Evolutionary conservation across 208 protist species (phyloP).

Genomic region (Acanthamoeba sp.): DNA sequence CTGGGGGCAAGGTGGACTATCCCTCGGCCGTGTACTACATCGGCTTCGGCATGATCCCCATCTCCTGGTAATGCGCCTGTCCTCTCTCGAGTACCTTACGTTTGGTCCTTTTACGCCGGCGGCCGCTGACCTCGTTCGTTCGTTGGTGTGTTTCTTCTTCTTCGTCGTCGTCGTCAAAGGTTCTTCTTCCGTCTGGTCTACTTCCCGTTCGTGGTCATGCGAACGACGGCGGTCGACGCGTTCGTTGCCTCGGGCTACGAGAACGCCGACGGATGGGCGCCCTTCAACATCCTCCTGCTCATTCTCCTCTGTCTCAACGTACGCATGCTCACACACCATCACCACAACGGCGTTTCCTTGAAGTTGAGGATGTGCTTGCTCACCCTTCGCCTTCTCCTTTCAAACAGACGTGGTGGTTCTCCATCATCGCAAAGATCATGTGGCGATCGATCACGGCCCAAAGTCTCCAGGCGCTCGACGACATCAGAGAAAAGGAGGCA

Average conservation of each 20-base stretch:
- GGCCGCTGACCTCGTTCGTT: background rate
- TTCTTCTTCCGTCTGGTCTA: slow-evolving; percentile 35
- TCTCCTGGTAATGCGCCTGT: slow-evolving; percentile 1
- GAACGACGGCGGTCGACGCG: slow-evolving; percentile 5
- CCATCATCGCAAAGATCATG: slow-evolving; percentile 23
- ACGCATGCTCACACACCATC: background rate
- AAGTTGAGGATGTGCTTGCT: too few relatives aligned
- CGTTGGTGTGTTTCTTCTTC: too few relatives aligned
- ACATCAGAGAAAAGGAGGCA: slow-evolving; percentile 18
- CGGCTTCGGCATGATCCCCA: slow-evolving; percentile 28
- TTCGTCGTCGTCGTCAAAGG: too few relatives aligned
- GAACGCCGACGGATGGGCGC: background rate
- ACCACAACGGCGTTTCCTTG: too few relatives aligned
- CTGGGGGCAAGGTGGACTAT: background rate
- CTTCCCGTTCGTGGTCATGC: slow-evolving; percentile 45
- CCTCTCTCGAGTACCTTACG: too few relatives aligned
- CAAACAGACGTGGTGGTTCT: slow-evolving; percentile 18
- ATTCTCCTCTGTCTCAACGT: slow-evolving; percentile 33
- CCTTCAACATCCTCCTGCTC: background rate
- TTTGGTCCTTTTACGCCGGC: too few relatives aligned
- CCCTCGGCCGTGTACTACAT: slow-evolving; percentile 8
- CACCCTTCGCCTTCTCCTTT: background rate
- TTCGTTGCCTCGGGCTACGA: background rate
- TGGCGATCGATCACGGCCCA: background rate
- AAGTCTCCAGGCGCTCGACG: slow-evolving; percentile 28